phyloP scores from a whole-genome alignment of 2,329 filamentous ascomycete genomes.

The Botrytis fabae region DNA sequence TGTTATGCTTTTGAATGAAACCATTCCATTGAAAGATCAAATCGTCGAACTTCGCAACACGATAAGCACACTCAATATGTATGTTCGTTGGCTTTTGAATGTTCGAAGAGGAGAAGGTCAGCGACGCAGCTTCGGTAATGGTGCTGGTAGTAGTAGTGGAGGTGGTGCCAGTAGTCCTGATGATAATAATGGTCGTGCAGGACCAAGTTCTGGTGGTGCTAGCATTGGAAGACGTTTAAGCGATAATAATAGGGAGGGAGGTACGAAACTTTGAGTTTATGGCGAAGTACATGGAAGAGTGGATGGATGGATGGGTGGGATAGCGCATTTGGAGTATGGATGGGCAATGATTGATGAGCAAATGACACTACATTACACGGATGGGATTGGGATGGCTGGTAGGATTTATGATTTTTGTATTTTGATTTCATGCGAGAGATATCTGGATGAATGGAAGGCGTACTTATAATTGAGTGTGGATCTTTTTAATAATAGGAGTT shows the following conservation, averaged over 20 bases:
- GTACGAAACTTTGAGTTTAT: conserved; percentile 11
- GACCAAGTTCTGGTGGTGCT: conserved; percentile 15
- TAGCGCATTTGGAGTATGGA: conserved; percentile 13
- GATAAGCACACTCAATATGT: conserved; percentile 41
- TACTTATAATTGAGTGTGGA: conserved; percentile 10
- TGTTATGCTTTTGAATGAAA: conserved; percentile 62
- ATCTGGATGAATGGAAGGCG: conserved; percentile 13
- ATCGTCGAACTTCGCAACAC: conserved; percentile 51
- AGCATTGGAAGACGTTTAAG: conserved; percentile 13
- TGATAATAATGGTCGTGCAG: conserved; percentile 10
- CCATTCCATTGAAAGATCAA: conserved; percentile 61
- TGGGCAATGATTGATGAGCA: conserved; percentile 14
- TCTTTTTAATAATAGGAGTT: not conserved
- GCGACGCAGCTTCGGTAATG: conserved; percentile 15
- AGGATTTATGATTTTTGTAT: conserved; percentile 10
- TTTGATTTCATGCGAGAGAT: not conserved
- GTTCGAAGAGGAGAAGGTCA: conserved; percentile 40
- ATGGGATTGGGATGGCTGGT: not conserved
- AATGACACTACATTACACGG: conserved; percentile 1
- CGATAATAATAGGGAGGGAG: conserved; percentile 15
- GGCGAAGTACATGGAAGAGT: not conserved
- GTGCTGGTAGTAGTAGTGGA: not conserved
- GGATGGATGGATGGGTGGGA: not conserved
- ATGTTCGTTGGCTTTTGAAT: conserved; percentile 42
- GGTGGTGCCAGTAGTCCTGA: not conserved